Conservation (phyloP, 306 rosid species). For the Inga laurina region DNA sequence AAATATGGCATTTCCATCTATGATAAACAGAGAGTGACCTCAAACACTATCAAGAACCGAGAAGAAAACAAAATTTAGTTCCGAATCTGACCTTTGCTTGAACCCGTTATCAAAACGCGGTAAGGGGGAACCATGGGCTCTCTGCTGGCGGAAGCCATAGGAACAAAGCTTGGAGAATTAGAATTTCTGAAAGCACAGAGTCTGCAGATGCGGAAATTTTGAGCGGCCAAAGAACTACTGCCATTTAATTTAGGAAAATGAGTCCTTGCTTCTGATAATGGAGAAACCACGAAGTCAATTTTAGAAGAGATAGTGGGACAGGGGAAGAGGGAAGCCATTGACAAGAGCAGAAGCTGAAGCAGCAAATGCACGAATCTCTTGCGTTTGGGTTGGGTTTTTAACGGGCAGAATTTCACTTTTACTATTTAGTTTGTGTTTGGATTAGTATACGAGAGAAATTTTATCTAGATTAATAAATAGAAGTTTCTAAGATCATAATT, state of each 20-base stretch:
- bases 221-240: slow-evolving; percentile 25
- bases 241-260: slow-evolving; percentile 13
- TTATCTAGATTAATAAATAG: too few relatives aligned
- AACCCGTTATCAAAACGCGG: slow-evolving; percentile 88
- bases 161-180: slow-evolving; percentile 5
- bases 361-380: not conserved
- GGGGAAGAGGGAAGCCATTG: slow-evolving; percentile 35
- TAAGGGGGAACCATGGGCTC: slow-evolving; percentile 77
- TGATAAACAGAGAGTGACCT: not conserved
- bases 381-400: too few relatives aligned
- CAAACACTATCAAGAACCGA: not conserved
- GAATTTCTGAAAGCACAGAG: slow-evolving; percentile 11
- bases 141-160: slow-evolving; percentile 29
- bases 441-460: too few relatives aligned
- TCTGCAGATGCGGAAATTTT: slow-evolving; percentile 11
- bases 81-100: slow-evolving; percentile 68
- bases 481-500: too few relatives aligned
- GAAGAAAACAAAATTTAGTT: not conserved
- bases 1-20: not conserved
- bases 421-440: too few relatives aligned
- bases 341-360: not conserved
- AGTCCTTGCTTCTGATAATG: not conserved
- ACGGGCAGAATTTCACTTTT: too few relatives aligned
- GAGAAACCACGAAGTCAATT: not conserved
- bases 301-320: slow-evolving; percentile 12